Conservation (phyloP, 179 eudicot genomes). For the Silene coronaria region DNA sequence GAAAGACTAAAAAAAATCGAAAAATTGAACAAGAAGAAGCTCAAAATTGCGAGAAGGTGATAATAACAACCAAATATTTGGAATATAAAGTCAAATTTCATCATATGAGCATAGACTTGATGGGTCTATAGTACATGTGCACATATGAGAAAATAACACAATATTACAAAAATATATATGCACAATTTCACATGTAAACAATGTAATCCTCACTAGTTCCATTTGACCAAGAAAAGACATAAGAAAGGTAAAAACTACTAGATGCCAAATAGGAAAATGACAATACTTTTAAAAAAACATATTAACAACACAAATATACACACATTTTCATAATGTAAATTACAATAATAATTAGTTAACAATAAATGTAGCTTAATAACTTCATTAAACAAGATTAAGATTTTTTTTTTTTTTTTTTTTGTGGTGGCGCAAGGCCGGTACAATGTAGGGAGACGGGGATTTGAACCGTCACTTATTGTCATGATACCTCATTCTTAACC, state of each 20-base stretch:
- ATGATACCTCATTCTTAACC: no score
- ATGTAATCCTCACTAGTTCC: slow-evolving; percentile 23
- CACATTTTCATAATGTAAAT: not conserved
- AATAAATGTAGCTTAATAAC: not conserved
- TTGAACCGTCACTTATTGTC: no score
- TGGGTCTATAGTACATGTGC: slow-evolving; percentile 7
- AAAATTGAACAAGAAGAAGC: not conserved
- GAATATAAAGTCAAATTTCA: slow-evolving; percentile 23
- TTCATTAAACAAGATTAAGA: not conserved
- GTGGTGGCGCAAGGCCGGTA: no score
- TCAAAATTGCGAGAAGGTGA: not conserved
- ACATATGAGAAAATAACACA: not conserved
- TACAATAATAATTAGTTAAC: not conserved
- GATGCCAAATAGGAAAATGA: slow-evolving; percentile 26
- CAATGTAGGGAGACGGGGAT: no score
- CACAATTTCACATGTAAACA: slow-evolving; percentile 15
- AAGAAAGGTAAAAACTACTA: slow-evolving; percentile 25
- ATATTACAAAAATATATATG: slow-evolving; percentile 8
- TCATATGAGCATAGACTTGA: slow-evolving; percentile 18
- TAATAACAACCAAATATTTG: not conserved
- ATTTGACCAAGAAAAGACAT: slow-evolving; percentile 24
- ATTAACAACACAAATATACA: not conserved
- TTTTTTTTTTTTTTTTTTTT: no score
- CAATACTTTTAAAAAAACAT: not conserved
- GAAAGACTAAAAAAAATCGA: no score